Conservation (phyloP, 176 grass and related monocot species). For the Pontederia paniculata region DNA sequence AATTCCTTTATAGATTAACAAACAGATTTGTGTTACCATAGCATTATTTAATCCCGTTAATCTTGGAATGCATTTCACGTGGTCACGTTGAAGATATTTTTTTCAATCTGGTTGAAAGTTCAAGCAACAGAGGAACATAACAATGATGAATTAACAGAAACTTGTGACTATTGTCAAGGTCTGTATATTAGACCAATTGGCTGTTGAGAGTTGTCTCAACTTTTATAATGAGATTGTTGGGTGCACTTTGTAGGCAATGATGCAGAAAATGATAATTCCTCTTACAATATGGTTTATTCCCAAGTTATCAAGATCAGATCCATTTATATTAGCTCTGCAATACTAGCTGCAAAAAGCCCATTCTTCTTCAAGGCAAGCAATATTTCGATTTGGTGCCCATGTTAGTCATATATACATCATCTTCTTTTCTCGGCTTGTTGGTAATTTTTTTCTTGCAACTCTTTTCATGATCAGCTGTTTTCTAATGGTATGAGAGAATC, state of each 20-base stretch:
- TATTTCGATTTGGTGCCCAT: no score
- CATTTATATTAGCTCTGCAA: slow-evolving; percentile 79
- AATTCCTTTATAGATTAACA: no score
- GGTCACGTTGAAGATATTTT: no score
- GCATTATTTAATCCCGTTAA: no score
- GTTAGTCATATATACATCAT: neutral
- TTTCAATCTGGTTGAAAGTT: no score
- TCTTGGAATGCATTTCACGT: no score
- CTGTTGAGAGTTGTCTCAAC: neutral
- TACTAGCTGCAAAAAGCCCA: slow-evolving; percentile 93
- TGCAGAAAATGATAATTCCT: slow-evolving; percentile 43
- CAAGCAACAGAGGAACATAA: neutral
- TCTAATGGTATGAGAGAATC: slow-evolving; percentile 99
- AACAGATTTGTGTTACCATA: no score
- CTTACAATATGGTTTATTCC: slow-evolving; percentile 31
- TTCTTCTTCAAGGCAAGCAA: slow-evolving; percentile 86
- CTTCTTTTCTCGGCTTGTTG: slow-evolving; percentile 6
- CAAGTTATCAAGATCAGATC: slow-evolving; percentile 48
- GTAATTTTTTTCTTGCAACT: slow-evolving; percentile 3
- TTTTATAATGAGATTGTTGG: slow-evolving; percentile 1
- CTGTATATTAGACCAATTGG: neutral
- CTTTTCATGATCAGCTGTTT: slow-evolving; percentile 55
- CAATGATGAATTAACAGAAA: neutral
- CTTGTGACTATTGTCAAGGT: neutral
- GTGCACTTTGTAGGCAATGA: slow-evolving; percentile 40